Conservation (phyloP, 2,329 filamentous ascomycete genomes). For the Xylogone sp. region DNA sequence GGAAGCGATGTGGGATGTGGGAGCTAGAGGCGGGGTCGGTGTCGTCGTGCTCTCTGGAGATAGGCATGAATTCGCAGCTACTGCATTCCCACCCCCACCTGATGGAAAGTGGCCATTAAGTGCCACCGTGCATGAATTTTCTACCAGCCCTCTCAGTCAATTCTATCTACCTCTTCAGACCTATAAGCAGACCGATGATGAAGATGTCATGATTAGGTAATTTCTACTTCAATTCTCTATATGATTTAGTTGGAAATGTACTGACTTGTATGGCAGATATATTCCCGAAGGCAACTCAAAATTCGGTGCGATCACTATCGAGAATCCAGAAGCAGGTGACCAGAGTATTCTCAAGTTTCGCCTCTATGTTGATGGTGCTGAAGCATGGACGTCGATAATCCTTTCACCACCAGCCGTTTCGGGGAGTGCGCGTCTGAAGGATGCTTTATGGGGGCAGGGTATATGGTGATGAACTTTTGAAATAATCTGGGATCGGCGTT, state of each 20-base stretch:
- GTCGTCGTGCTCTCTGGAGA: conserved; percentile 87
- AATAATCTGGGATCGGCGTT: conserved; percentile 5
- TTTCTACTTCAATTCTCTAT: conserved; percentile 25
- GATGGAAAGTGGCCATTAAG: conserved; percentile 59
- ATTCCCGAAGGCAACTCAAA: conserved; percentile 84
- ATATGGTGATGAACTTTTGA: background rate
- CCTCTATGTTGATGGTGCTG: conserved; percentile 76
- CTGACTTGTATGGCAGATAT: conserved; percentile 52
- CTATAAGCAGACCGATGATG: conserved; percentile 75
- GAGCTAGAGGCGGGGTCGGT: conserved; percentile 64
- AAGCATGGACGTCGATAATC: conserved; percentile 67
- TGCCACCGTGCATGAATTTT: conserved; percentile 82
- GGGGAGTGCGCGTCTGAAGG: conserved; percentile 21
- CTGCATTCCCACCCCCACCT: conserved; percentile 63
- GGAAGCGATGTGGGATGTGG: conserved; percentile 88
- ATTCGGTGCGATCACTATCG: conserved; percentile 79
- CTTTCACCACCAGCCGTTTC: conserved; percentile 38
- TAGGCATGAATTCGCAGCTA: conserved; percentile 95
- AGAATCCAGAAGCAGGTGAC: conserved; percentile 57
- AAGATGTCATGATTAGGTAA: conserved; percentile 83
- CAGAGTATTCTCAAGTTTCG: conserved; percentile 76
- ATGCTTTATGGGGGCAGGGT: conserved; percentile 26
- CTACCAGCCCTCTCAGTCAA: conserved; percentile 85
- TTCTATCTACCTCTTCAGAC: conserved; percentile 86
- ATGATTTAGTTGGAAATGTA: too few species aligned